Conservation (phyloP, 306 rosid genomes). For the Quercus dentata region DNA sequence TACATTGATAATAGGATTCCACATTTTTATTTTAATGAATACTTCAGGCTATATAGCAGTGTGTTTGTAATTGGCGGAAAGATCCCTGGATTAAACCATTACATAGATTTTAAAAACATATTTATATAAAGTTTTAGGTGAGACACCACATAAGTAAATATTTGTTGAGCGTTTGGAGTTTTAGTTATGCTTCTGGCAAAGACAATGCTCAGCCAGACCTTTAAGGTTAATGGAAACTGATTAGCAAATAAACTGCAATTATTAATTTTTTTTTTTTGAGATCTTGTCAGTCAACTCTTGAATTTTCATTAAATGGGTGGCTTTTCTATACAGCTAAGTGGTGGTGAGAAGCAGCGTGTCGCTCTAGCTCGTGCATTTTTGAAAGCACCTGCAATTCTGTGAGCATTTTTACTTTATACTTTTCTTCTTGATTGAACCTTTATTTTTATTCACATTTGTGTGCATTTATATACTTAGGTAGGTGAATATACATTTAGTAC, state of each 20-base stretch:
- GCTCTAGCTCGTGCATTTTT: conserved; percentile 95
- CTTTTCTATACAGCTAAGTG: conserved; percentile 68
- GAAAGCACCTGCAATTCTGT: conserved; percentile 93
- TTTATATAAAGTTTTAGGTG: background rate
- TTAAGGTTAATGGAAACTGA: background rate
- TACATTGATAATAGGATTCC: background rate
- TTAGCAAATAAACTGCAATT: background rate
- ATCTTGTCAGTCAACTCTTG: conserved; percentile 5
- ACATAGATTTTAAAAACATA: background rate
- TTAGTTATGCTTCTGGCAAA: conserved; percentile 2
- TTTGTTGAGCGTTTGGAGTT: background rate
- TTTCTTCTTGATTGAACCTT: background rate
- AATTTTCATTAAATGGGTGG: conserved; percentile 13
- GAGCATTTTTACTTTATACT: conserved; percentile 25
- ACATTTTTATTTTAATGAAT: background rate
- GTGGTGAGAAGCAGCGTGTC: conserved; percentile 99
- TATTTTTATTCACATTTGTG: background rate
- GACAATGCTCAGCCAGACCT: background rate
- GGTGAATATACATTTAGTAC: background rate
- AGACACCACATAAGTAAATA: background rate
- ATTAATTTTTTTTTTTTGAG: background rate
- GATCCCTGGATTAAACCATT: background rate
- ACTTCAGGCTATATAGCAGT: background rate
- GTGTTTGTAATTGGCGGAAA: background rate
- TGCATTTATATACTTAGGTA: background rate